phyloP scores from a whole-genome alignment of 257 asterid species.

The Nemophila menziesii region DNA sequence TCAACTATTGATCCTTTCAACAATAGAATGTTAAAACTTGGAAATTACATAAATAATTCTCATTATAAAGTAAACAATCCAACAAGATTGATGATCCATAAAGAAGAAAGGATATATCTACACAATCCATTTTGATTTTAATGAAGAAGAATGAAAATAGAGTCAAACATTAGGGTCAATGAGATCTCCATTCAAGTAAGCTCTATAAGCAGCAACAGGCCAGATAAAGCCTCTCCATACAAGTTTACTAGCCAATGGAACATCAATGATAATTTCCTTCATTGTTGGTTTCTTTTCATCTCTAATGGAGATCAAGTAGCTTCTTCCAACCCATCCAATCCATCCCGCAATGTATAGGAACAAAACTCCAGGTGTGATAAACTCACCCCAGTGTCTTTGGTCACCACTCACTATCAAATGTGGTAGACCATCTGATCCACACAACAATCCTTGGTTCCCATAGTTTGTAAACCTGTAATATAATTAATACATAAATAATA shows the following conservation, averaged over 20 bases:
- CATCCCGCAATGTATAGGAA: slow-evolving; percentile 92
- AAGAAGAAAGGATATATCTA: not conserved
- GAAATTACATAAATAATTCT: no score
- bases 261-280: slow-evolving; percentile 98
- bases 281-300: slow-evolving; percentile 79
- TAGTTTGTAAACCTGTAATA: slow-evolving; percentile 60
- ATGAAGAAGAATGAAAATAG: not conserved
- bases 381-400: slow-evolving; percentile 97
- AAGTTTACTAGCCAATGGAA: slow-evolving; percentile 66
- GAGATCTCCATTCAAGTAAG: slow-evolving; percentile 76
- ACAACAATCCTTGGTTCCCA: slow-evolving; percentile 71
- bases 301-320: slow-evolving; percentile 84
- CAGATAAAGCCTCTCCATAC: slow-evolving; percentile 89
- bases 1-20: no score
- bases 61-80: not conserved
- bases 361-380: slow-evolving; percentile 82
- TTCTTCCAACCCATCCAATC: slow-evolving; percentile 98
- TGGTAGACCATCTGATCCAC: slow-evolving; percentile 91
- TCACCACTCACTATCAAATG: slow-evolving; percentile 98
- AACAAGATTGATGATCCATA: not conserved
- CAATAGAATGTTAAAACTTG: no score
- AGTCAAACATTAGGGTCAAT: slow-evolving; percentile 65
- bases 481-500: no score
- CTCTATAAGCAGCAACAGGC: slow-evolving; percentile 98
- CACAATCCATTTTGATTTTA: not conserved